Percentiles rank a stretch among this genome's conserved stretches.
These are phyloP conservation scores for Fusarium chlamydosporum DNA, from an alignment of 2,329 filamentous ascomycete species.

Conservation along the genomic window DNA sequence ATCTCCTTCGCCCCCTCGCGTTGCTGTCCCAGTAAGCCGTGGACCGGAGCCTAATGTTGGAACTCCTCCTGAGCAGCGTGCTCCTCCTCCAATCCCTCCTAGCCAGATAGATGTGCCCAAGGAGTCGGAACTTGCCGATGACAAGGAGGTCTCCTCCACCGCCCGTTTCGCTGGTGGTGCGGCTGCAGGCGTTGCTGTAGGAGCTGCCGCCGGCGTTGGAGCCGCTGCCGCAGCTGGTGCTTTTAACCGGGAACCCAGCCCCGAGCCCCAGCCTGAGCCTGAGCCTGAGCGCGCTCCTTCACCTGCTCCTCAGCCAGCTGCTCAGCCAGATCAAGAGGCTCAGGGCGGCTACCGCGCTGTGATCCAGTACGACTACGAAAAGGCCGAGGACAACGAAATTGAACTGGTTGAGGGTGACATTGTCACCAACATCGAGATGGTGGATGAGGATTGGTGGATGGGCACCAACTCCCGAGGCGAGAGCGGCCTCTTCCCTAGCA, in stretches of 20 bases:
- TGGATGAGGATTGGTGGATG: slow-evolving; percentile 99
- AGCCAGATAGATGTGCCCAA: slow-evolving; percentile 74
- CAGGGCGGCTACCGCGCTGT: slow-evolving; percentile 78
- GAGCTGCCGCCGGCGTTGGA: slow-evolving; percentile 41
- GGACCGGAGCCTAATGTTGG: slow-evolving; percentile 68
- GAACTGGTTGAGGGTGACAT: slow-evolving; percentile 90
- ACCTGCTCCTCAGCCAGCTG: slow-evolving; percentile 26
- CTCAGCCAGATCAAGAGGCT: slow-evolving; percentile 43
- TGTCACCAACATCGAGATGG: slow-evolving; percentile 94
- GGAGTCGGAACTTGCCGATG: slow-evolving; percentile 75
- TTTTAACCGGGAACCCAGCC: slow-evolving; percentile 47
- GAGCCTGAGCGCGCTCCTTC: slow-evolving; percentile 23
- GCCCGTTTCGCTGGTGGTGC: slow-evolving; percentile 71
- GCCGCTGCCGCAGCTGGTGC: slow-evolving; percentile 43
- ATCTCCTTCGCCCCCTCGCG: slow-evolving; percentile 79
- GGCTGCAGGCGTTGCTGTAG: slow-evolving; percentile 58
- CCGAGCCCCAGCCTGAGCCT: slow-evolving; percentile 35
- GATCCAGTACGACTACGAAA: slow-evolving; percentile 95
- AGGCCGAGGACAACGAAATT: slow-evolving; percentile 96
- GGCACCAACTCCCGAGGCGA: slow-evolving; percentile 89
- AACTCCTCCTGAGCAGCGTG: slow-evolving; percentile 64
- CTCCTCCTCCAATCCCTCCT: slow-evolving; percentile 72
- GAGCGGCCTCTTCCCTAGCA: slow-evolving; percentile 92
- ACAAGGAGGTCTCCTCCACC: slow-evolving; percentile 71
- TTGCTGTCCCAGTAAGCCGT: slow-evolving; percentile 87